Evolutionary conservation across 2,329 filamentous ascomycete genomes (phyloP).

Genomic region (Nigrospora sphaerica): DNA sequence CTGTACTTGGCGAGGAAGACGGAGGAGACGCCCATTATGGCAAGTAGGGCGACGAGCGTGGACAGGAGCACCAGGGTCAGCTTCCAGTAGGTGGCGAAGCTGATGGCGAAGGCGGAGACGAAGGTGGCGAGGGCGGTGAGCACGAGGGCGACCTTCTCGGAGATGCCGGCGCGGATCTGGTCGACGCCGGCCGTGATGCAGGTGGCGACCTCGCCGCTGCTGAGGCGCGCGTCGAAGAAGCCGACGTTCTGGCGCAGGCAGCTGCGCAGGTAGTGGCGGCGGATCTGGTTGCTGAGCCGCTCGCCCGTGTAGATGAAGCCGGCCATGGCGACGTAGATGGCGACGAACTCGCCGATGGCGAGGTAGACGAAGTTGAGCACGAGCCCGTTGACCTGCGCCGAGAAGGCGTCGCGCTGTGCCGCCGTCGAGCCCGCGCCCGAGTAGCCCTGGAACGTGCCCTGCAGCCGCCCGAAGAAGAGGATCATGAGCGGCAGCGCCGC

Average conservation of each 20-base stretch:
- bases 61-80: constrained; percentile 28
- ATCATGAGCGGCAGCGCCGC: background rate
- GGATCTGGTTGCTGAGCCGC: constrained; percentile 8
- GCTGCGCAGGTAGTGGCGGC: constrained; percentile 12
- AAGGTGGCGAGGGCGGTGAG: constrained; percentile 24
- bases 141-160: constrained; percentile 9
- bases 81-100: constrained; percentile 34
- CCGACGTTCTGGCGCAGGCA: constrained; percentile 17
- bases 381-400: background rate
- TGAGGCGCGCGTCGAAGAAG: constrained; percentile 14
- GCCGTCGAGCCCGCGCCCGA: no score
- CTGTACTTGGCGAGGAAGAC: background rate
- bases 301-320: constrained; percentile 14
- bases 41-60: constrained; percentile 27
- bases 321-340: constrained; percentile 9
- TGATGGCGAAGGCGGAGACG: constrained; percentile 28
- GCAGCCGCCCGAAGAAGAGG: background rate
- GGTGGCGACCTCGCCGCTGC: constrained; percentile 12
- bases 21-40: constrained; percentile 25
- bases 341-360: constrained; percentile 8
- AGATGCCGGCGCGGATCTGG: constrained; percentile 12
- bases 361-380: constrained; percentile 13
- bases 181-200: constrained; percentile 14
- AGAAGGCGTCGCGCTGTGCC: background rate
- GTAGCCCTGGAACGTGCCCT: background rate